phyloP scores from a whole-genome alignment of 352 stramenopile species.

The Elongisporangium senticosum region DNA sequence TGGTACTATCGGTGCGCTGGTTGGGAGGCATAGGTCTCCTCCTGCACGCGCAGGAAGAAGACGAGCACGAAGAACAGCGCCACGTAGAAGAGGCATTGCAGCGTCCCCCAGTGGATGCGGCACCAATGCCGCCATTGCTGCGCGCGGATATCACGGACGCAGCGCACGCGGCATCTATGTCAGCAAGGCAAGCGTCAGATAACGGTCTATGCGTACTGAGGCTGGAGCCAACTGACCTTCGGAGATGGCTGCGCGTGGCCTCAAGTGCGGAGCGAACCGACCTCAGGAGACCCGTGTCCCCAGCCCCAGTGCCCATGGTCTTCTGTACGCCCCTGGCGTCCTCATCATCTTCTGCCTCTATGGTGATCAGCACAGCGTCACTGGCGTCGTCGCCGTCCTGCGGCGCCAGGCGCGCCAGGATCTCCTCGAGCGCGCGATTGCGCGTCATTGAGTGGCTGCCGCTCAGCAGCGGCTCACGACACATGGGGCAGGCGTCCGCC shows the following conservation, averaged over 20 bases:
- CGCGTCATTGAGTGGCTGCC: constrained; percentile 35
- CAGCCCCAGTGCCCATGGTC: not conserved
- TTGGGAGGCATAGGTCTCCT: constrained; percentile 14
- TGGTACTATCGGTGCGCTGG: not conserved
- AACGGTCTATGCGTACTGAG: no score
- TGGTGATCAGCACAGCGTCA: not conserved
- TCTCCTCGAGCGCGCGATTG: constrained; percentile 43
- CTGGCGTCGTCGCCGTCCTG: not conserved
- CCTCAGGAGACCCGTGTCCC: not conserved
- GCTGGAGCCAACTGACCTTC: not conserved
- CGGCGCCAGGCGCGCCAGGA: constrained; percentile 17
- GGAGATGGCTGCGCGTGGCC: not conserved
- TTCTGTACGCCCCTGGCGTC: not conserved
- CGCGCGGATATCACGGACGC: not conserved
- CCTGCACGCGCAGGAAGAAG: constrained; percentile 55
- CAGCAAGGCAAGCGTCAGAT: not conserved
- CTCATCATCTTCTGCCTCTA: not conserved
- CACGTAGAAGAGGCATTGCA: constrained; percentile 64
- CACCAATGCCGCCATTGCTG: constrained; percentile 47
- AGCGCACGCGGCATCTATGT: not conserved
- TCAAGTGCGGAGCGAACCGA: not conserved
- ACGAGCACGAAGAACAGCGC: constrained; percentile 53
- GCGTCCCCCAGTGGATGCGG: constrained; percentile 40
- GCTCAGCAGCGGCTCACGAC: constrained; percentile 40
- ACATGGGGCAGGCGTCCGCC: constrained; percentile 51